phyloP scores from a whole-genome alignment of 176 grass and related monocot species.

The Elymus sibiricus region DNA sequence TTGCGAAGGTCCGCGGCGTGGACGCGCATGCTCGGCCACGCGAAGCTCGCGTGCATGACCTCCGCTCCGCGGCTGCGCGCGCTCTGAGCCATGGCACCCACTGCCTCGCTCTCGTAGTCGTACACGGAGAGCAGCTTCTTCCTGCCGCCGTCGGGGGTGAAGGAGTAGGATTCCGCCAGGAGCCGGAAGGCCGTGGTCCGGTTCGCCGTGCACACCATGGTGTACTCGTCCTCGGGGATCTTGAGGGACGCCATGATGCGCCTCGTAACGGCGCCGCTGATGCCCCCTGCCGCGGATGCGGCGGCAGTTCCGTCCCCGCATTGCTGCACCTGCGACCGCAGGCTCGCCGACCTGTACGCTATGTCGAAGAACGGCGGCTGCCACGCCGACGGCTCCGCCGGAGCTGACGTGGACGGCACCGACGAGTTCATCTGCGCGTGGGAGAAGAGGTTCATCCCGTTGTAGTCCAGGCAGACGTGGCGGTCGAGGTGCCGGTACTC shows the following conservation, averaged over 20 bases:
- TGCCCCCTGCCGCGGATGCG: not conserved
- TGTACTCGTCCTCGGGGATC: constrained; percentile 69
- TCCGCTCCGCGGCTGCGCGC: constrained; percentile 61
- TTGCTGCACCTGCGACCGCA: constrained; percentile 64
- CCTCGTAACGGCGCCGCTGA: constrained; percentile 44
- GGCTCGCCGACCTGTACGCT: constrained; percentile 68
- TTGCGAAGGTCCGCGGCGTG: constrained; percentile 57
- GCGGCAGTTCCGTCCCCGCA: constrained; percentile 7
- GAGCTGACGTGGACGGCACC: constrained; percentile 36
- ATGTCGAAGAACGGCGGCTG: constrained; percentile 87
- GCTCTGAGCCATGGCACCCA: constrained; percentile 44
- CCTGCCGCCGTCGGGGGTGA: constrained; percentile 31
- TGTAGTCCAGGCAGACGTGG: constrained; percentile 88
- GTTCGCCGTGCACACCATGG: constrained; percentile 92
- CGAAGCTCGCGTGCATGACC: constrained; percentile 62
- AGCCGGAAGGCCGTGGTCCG: constrained; percentile 82
- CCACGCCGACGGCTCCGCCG: constrained; percentile 15
- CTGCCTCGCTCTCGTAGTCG: constrained; percentile 87
- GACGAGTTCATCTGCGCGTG: constrained; percentile 73
- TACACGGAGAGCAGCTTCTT: constrained; percentile 61
- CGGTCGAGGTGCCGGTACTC: constrained; percentile 70
- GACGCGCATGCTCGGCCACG: constrained; percentile 82
- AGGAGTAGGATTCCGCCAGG: constrained; percentile 81
- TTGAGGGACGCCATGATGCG: constrained; percentile 80
- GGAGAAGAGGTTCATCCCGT: constrained; percentile 90